A percentile compares a stretch with the other conserved stretches of the same genome.
These are phyloP conservation scores for Daedalea quercina DNA, from an alignment of 768 basidiomycete genomes.

Conservation along the genomic window DNA sequence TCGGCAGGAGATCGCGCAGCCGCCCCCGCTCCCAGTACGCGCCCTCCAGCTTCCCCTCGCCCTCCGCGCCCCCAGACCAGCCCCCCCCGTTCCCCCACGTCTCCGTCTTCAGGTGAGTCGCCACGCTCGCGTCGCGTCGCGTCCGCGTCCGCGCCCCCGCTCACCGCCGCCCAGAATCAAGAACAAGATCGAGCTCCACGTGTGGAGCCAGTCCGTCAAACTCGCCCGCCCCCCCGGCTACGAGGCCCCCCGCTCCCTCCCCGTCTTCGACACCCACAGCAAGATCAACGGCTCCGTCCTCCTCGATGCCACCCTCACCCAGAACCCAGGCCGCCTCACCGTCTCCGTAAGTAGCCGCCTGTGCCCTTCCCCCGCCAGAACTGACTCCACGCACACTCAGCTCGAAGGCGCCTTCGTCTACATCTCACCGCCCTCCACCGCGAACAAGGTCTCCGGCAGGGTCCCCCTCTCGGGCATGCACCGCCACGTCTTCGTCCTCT, in stretches of 20 bases:
- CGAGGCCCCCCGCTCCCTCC: conserved; percentile 21
- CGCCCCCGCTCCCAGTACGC: not conserved
- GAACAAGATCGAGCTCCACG: conserved; percentile 47
- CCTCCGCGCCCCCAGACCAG: not conserved
- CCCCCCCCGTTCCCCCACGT: conserved; percentile 16
- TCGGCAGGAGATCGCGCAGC: not conserved
- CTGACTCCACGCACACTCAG: conserved; percentile 28
- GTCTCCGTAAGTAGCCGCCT: conserved; percentile 41
- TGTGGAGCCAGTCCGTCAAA: conserved; percentile 58
- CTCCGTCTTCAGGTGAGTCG: conserved; percentile 22
- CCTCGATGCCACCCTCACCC: conserved; percentile 43
- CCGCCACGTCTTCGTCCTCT: conserved; percentile 23
- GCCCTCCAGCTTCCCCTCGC: not conserved
- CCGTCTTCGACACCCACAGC: conserved; percentile 59
- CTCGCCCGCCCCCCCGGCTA: conserved; percentile 27
- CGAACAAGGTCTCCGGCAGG: conserved; percentile 13
- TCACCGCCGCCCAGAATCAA: conserved; percentile 9
- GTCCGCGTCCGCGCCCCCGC: too few species aligned
- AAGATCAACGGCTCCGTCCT: conserved; percentile 53
- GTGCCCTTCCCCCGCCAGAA: not conserved
- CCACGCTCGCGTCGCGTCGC: not conserved
- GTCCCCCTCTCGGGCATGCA: conserved; percentile 12
- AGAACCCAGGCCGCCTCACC: conserved; percentile 46
- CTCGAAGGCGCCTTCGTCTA: conserved; percentile 59
- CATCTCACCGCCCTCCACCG: conserved; percentile 19